Base-by-base conservation (phyloP, 2,329 filamentous ascomycete species). In the Arthrocladium fulminans region DNA sequence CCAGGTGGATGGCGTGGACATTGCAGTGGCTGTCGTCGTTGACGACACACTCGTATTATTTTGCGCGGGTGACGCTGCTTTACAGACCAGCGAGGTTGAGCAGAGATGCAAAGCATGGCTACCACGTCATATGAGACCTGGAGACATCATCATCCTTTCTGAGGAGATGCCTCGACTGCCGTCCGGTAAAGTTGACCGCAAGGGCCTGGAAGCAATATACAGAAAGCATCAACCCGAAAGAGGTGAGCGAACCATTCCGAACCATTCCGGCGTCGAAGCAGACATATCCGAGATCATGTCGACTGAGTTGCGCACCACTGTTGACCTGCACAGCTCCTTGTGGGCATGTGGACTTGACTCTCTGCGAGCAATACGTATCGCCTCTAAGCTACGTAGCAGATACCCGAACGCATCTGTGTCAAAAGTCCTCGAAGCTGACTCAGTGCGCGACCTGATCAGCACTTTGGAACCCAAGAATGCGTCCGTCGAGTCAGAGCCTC, bases 131-230 rank as follows among this genome's bases (percentile, higher is more conserved):
- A 95, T 95, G 89, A 67, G 94, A 1, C 89, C 89, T 0, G 75
- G 77, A 3, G 84, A 94, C 52, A 68, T 94, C 20, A 64, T 87
- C 0, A 17, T 58, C 9, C 59, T 84, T 1, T 67, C 84, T 53
- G 56, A 72, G 0, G 69, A 74, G 7, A 81, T 95, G 48, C 88
- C 88, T 1, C 80, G 83, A 45, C 69, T 95, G 17, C 73, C 88
- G 2, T 94, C 88, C 0, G 89, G 89, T 0, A 96, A 96, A 60
- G 74, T 89, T 12, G 84, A 95, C 59, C 80, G 80, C 45, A 83
- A 80, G 57, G 66, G 64, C 10, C 67, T 95, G 6, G 73, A 80
- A 55, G 61, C 68, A 1, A 68, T 77, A 6, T 86, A 83, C 56
- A 58, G 63, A 25, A 54, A 56, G 20, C 32, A 29, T 13, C 51